phyloP scores from a whole-genome alignment of 1,284 basidiomycete species.

The Ceratobasidium sp. region DNA sequence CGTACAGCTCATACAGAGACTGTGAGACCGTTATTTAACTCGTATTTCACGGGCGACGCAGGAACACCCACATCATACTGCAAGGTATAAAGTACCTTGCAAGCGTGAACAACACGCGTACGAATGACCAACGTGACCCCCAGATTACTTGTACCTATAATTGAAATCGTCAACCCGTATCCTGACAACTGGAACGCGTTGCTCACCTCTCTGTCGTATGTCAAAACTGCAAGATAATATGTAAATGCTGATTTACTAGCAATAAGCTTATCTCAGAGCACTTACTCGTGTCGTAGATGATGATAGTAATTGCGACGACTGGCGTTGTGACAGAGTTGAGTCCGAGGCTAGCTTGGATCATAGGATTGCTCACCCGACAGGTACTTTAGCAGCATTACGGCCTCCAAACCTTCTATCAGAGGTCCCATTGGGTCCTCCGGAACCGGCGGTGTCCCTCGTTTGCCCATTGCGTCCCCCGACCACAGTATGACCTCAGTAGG shows the following conservation, averaged over 20 bases:
- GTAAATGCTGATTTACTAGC: background rate
- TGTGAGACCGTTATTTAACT: background rate
- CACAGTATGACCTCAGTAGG: slow-evolving; percentile 28
- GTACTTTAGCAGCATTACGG: slow-evolving; percentile 25
- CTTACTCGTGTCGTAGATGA: slow-evolving; percentile 34
- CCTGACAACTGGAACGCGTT: background rate
- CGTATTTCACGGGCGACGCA: background rate
- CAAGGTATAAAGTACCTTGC: slow-evolving; percentile 37
- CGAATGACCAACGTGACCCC: slow-evolving; percentile 40
- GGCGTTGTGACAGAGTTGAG: background rate
- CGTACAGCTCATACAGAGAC: slow-evolving; percentile 27
- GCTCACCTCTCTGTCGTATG: slow-evolving; percentile 34
- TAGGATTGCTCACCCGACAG: slow-evolving; percentile 1
- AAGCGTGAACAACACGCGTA: slow-evolving; percentile 31
- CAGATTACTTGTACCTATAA: slow-evolving; percentile 30
- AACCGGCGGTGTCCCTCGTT: slow-evolving; percentile 9
- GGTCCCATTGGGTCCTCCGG: slow-evolving; percentile 22
- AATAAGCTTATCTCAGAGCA: too few species aligned
- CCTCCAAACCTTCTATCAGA: slow-evolving; percentile 11
- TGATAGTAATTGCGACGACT: slow-evolving; percentile 33
- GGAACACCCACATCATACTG: slow-evolving; percentile 24
- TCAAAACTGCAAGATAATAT: slow-evolving; percentile 5
- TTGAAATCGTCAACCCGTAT: too few species aligned
- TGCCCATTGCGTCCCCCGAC: background rate
- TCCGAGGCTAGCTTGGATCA: background rate